Evolutionary conservation across 2,329 filamentous ascomycete genomes (phyloP), one percentile per base, ranked within the genome.

Genomic region (Fusarium sulawesiense): DNA sequence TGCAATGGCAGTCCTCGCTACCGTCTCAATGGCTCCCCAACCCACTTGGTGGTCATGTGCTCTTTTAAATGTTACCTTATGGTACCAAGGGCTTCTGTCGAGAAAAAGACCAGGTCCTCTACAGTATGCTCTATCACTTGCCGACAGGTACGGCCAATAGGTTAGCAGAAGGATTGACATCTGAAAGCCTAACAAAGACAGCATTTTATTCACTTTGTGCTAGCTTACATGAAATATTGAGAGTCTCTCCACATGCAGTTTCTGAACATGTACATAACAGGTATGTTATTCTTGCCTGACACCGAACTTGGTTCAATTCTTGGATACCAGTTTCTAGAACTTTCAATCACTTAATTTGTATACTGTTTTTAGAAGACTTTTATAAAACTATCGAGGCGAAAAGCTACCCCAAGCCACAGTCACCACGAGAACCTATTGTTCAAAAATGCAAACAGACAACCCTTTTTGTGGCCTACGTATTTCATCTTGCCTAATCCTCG

Each of bases 61-160:
- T 8, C 6, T 7, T 6, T 12, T 10, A 0, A 11, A n/a, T 49
- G 32, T 16, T n/a, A 23, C 29, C 47, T n/a, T 30, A 6, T 7
- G 20, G 18, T 32, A 10, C 4, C 16, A 45, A 7, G 7, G 5
- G 12, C 18, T 37, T 1, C 6, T n/a, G 18, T 4, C 10, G 3
- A 7, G 34, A 37, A 12, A 6, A 7, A 1, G 3, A 37, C 18
- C 0, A 3, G 10, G 34, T 0, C 14, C 32, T 8, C 4, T 9
- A 10, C 32, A 7, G 10, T 7, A 37, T 1, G 16, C 10, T 6
- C 18, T 7, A 2, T 6, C 18, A 37, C 18, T 37, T 2, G 6
- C 18, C 3, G 18, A 37, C 3, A 37, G 10, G 32, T 18, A 11
- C 9, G 16, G 18, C 18, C 34, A 6, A n/a, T 12, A 37, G 34